phyloP scores from a whole-genome alignment of 1,284 basidiomycete genomes.

The Cutaneotrichosporon dermatis region DNA sequence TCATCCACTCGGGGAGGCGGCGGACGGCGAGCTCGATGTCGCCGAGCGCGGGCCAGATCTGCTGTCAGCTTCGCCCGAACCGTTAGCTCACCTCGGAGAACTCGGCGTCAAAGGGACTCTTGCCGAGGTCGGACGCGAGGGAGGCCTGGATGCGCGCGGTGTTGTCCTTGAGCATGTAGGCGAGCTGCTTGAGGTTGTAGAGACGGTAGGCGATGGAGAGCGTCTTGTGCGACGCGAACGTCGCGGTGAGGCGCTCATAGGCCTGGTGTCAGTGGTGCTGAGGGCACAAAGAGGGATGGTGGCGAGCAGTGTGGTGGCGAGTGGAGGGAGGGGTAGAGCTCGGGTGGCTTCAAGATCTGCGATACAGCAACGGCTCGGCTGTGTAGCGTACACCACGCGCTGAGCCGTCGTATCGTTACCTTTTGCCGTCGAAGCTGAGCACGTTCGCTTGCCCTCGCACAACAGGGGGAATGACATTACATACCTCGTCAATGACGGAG shows the following conservation, averaged over 20 bases:
- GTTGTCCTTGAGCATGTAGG: constrained; percentile 62
- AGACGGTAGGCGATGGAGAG: constrained; percentile 57
- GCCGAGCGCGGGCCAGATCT: constrained; percentile 52
- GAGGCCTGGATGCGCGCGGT: constrained; percentile 53
- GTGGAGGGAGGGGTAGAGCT: background rate
- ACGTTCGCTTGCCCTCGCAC: too few species aligned
- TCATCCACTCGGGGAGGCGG: constrained; percentile 69
- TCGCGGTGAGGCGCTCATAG: constrained; percentile 51
- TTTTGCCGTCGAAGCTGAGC: too few species aligned
- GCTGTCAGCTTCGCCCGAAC: background rate
- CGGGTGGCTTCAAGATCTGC: too few species aligned
- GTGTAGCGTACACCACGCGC: too few species aligned
- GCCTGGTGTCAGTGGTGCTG: constrained; percentile 42
- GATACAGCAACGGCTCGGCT: too few species aligned
- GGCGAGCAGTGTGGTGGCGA: background rate
- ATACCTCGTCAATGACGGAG: too few species aligned
- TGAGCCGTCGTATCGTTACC: too few species aligned
- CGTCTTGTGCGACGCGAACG: constrained; percentile 57
- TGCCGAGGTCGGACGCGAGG: constrained; percentile 56
- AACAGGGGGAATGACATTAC: too few species aligned
- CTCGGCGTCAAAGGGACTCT: constrained; percentile 44
- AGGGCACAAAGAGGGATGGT: background rate
- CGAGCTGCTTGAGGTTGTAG: constrained; percentile 61
- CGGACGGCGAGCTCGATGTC: constrained; percentile 65
- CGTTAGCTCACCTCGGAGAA: constrained; percentile 32